Evolutionary conservation across 345 rosid species (phyloP).

Genomic region (Salix brachista): DNA sequence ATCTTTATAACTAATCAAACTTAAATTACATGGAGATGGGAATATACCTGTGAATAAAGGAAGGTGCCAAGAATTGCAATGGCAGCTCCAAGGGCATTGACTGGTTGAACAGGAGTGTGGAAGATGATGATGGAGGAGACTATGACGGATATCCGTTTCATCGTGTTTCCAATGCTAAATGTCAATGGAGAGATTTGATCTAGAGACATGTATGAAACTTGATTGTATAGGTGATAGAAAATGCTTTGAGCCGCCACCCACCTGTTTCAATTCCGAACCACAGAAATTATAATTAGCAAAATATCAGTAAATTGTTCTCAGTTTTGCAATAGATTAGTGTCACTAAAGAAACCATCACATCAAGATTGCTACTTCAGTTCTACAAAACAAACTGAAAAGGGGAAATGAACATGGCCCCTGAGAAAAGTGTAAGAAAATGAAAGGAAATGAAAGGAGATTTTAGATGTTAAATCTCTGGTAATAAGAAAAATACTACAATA

Average conservation of each 20-base stretch:
- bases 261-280: constrained; percentile 43
- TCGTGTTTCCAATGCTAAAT: constrained; percentile 91
- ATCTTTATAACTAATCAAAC: neutral
- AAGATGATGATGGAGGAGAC: constrained; percentile 96
- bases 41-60: constrained; percentile 89
- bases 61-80: constrained; percentile 93
- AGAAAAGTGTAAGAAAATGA: neutral
- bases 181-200: constrained; percentile 94
- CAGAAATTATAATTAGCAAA: neutral
- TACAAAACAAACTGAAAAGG: neutral
- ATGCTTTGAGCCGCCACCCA: constrained; percentile 97
- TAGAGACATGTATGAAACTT: constrained; percentile 98
- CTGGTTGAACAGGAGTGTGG: constrained; percentile 90
- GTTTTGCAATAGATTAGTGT: neutral
- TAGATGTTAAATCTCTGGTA: neutral
- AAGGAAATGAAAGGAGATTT: neutral
- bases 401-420: neutral
- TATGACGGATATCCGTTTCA: constrained; percentile 95
- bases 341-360: neutral
- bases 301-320: too few relatives aligned
- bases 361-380: neutral
- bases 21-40: neutral
- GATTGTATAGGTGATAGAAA: constrained; percentile 96
- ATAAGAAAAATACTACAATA: neutral
- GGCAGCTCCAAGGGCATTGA: constrained; percentile 95